These are phyloP conservation scores for Alternaria sp. DNA, from an alignment of 2,329 filamentous ascomycete species.

Conservation along the genomic window DNA sequence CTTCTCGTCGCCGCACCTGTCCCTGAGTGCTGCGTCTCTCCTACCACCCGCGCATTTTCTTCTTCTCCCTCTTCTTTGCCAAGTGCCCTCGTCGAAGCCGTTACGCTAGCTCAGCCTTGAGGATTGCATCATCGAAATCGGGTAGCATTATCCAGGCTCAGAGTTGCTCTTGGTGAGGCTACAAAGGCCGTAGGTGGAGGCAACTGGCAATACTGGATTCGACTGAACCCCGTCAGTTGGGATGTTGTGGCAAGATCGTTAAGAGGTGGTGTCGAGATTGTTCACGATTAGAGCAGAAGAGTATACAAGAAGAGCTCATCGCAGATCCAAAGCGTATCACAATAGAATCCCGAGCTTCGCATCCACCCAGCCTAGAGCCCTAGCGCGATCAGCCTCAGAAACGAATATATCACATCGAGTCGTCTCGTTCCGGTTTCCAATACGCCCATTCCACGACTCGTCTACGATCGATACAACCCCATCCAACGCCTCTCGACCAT, in stretches of 20 bases:
- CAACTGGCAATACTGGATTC: neutral
- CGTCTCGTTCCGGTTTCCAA: neutral
- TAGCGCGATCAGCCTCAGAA: neutral
- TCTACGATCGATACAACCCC: neutral
- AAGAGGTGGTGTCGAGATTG: slow-evolving; percentile 7
- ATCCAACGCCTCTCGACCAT: slow-evolving; percentile 18
- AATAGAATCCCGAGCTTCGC: neutral
- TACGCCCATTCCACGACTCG: neutral
- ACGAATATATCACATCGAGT: neutral
- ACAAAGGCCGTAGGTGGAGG: neutral
- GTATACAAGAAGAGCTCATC: neutral
- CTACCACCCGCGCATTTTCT: neutral
- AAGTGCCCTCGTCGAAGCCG: neutral
- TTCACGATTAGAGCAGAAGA: slow-evolving; percentile 3
- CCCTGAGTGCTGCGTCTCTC: neutral
- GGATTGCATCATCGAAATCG: neutral
- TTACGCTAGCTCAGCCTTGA: neutral
- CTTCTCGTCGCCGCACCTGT: neutral
- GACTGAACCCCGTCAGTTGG: slow-evolving; percentile 1
- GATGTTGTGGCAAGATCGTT: slow-evolving; percentile 8
- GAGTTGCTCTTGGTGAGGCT: neutral
- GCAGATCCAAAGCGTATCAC: neutral
- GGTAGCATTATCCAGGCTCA: neutral
- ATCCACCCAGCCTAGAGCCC: neutral
- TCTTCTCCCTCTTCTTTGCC: neutral